These are phyloP conservation scores for Vitellaria paradoxa DNA, from an alignment of 179 eudicot species.

Conservation along the genomic window DNA sequence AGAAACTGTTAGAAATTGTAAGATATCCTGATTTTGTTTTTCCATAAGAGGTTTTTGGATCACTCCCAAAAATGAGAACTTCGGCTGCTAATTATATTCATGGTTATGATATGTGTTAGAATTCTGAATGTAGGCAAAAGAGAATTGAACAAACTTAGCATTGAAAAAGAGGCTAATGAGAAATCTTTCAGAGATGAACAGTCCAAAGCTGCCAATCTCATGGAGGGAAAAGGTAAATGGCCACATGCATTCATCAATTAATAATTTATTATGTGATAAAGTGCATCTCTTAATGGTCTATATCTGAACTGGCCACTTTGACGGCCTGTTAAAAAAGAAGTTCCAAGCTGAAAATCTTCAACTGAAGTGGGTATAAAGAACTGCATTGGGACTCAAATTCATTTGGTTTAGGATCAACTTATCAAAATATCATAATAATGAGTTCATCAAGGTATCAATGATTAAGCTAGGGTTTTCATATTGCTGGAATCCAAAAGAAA, in stretches of 20 bases:
- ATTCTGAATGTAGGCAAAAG: constrained; percentile 47
- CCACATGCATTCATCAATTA: not conserved
- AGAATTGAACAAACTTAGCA: constrained; percentile 51
- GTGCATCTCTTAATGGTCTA: not conserved
- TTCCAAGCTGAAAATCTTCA: not conserved
- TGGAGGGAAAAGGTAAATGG: constrained; percentile 71
- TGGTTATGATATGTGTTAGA: not conserved
- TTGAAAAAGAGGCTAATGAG: constrained; percentile 59
- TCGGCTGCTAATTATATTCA: not conserved
- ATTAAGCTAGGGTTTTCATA: too few species aligned
- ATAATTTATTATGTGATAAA: not conserved
- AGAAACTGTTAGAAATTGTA: constrained; percentile 58
- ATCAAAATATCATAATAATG: not conserved
- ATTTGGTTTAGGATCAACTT: not conserved
- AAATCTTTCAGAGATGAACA: constrained; percentile 44
- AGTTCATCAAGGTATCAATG: not conserved
- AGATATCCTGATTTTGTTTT: constrained; percentile 19
- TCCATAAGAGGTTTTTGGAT: not conserved
- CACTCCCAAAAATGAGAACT: not conserved
- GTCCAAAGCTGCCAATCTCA: constrained; percentile 33
- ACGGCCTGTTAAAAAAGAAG: not conserved
- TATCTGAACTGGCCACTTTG: constrained; percentile 1
- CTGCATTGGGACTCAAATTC: not conserved
- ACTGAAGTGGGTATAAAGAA: not conserved
- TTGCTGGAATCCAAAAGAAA: too few species aligned